Percentiles rank a stretch among this genome's conserved stretches.
These are phyloP conservation scores for Saccharomyces jurei DNA, from an alignment of 805 yeast genomes.

Conservation along the genomic window DNA sequence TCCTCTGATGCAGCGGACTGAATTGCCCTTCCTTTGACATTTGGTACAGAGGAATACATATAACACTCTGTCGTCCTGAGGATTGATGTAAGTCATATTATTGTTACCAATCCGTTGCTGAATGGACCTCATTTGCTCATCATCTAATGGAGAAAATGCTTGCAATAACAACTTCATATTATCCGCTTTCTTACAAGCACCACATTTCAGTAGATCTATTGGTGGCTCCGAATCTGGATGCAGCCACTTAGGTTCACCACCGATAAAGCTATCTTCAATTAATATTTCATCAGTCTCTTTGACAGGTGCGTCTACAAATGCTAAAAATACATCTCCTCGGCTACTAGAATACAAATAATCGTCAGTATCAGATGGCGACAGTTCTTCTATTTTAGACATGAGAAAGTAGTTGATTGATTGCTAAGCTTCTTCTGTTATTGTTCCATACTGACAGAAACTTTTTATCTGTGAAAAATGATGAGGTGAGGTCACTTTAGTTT, in stretches of 20 bases:
- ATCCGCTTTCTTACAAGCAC: conserved; percentile 43
- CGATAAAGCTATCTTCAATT: conserved; percentile 67
- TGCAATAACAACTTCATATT: conserved; percentile 66
- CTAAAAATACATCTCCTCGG: conserved; percentile 42
- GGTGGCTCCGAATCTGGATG: conserved; percentile 51
- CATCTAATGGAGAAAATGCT: conserved; percentile 69
- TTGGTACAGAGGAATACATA: conserved; percentile 72
- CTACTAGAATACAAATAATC: conserved; percentile 14
- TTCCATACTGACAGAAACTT: not conserved
- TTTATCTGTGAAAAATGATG: conserved; percentile 1
- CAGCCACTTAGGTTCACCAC: conserved; percentile 73
- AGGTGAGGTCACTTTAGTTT: conserved; percentile 3
- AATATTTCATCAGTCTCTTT: conserved; percentile 39
- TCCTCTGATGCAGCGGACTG: conserved; percentile 72
- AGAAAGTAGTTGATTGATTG: not conserved
- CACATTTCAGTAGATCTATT: conserved; percentile 49
- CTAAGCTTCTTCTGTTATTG: not conserved
- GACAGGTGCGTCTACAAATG: conserved; percentile 57
- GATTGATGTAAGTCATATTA: conserved; percentile 27
- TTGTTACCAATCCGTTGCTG: conserved; percentile 7
- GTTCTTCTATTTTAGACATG: conserved; percentile 10
- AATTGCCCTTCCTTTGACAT: conserved; percentile 66
- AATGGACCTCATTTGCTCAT: conserved; percentile 19
- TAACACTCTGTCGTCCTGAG: conserved; percentile 69
- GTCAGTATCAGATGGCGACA: conserved; percentile 18